Evolutionary conservation across 2,329 filamentous ascomycete species (phyloP), one percentile per base, ranked within the genome.

Genomic region (Hypoxylon sp.): DNA sequence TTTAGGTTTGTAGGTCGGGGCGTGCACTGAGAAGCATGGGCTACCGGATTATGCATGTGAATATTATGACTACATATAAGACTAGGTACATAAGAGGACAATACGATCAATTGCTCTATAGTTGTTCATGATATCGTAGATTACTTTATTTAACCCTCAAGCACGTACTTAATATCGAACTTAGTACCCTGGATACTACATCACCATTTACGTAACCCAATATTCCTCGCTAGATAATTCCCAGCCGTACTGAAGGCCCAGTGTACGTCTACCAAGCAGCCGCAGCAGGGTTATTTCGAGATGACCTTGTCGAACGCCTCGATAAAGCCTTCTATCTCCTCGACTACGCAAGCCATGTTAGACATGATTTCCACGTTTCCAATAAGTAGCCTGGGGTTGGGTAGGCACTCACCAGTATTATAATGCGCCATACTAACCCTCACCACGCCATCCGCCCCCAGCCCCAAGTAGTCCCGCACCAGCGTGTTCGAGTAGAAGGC

Each of bases 361-460:
- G 37, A 60, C 24, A 41, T 6, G 24, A 4, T 7, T 24, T 13
- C n/a, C n/a, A n/a, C n/a, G n/a, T 56, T 6, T 30, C 15, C 11
- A 20, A 17, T 4, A n/a, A 13, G n/a, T 26, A 11, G n/a, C 11
- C 32, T 22, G 37, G n/a, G 11, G 11, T 32, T 6, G 30, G 30
- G 6, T 32, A 6, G 20, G 44, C 20, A 24, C 84, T 80, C 72
- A 87, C 85, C 72, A 2, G 88, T 91, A 70, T 92, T 92, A 72
- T 92, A 92, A 75, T 92, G 89, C 56, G 90, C 83, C 80, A 91
- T 81, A 70, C 88, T 91, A n/a, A 91, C 87, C 65, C 90, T 82
- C 4, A 90, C 82, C 7, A 92, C 85, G 0, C 89, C 90, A 68
- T 91, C 83, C 7, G 84, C 79, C 0, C 80, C 82, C 51, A 91